phyloP scores from a whole-genome alignment of 75 land plant genomes.

The Gnetum montanum region DNA sequence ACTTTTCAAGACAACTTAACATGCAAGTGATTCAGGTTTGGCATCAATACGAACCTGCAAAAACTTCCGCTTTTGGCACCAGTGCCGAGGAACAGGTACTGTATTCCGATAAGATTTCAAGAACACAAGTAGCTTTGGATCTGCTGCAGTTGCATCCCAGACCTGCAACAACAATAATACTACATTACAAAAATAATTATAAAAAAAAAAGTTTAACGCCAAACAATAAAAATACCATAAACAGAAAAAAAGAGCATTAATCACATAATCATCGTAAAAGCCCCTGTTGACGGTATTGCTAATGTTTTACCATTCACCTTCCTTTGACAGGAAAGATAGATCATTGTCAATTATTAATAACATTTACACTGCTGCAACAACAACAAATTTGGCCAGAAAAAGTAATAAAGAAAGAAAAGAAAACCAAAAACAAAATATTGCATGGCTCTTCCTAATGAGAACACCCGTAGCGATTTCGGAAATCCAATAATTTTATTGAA shows the following conservation, averaged over 20 bases:
- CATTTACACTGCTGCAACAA: no score
- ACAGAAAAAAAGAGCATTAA: neutral
- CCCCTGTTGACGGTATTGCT: no score
- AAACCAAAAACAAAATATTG: no score
- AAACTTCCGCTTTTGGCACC: conserved; percentile 98
- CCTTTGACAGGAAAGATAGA: no score
- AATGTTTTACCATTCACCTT: no score
- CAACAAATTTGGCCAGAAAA: no score
- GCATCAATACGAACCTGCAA: conserved; percentile 71
- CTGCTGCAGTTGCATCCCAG: conserved; percentile 99
- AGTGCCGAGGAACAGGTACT: conserved; percentile 99
- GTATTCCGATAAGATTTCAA: conserved; percentile 92
- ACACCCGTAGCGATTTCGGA: no score
- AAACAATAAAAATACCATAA: neutral
- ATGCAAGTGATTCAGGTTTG: conserved; percentile 5
- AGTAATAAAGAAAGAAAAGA: no score
- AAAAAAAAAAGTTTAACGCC: neutral
- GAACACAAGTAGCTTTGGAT: conserved; percentile 89
- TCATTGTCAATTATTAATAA: no score
- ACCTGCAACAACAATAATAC: conserved; percentile 32
- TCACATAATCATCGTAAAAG: no score
- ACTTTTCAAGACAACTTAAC: conserved; percentile 11
- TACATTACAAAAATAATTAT: conserved; percentile 3
- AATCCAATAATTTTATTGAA: no score
- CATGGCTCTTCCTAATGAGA: no score